These are phyloP conservation scores for Citrus sp. DNA, from an alignment of 345 rosid genomes.

Conservation along the genomic window DNA sequence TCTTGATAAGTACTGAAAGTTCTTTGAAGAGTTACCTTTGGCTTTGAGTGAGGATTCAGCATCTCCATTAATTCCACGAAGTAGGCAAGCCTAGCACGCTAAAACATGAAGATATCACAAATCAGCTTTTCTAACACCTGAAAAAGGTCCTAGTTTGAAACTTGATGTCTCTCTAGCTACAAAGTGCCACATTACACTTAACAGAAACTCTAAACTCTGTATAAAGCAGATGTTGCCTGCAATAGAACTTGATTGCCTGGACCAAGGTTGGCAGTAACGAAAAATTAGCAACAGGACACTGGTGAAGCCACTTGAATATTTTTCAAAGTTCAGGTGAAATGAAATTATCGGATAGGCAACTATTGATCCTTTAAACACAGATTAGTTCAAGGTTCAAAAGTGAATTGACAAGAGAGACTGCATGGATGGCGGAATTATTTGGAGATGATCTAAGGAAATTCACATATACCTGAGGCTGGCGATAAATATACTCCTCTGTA, in stretches of 20 bases:
- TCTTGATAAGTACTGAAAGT: too few relatives aligned
- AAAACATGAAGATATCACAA: conserved; percentile 1
- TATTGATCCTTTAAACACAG: background rate
- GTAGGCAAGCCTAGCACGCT: conserved; percentile 83
- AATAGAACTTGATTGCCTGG: background rate
- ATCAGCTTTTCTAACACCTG: conserved; percentile 17
- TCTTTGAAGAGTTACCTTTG: conserved; percentile 42
- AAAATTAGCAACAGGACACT: background rate
- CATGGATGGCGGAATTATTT: background rate
- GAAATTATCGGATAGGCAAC: background rate
- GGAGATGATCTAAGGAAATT: background rate
- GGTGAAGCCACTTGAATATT: background rate
- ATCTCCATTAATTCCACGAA: conserved; percentile 90
- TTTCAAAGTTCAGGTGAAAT: background rate
- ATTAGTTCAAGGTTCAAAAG: background rate
- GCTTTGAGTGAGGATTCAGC: conserved; percentile 83
- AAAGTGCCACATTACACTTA: background rate
- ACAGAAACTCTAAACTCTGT: background rate
- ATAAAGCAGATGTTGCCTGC: background rate
- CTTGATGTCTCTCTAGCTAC: background rate
- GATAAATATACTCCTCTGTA: conserved; percentile 82
- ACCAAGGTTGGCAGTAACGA: background rate
- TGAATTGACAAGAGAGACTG: background rate
- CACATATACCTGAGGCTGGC: conserved; percentile 61
- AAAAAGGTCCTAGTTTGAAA: background rate